Evolutionary conservation across 768 basidiomycete species (phyloP).

Genomic region (Trametes villosa): DNA sequence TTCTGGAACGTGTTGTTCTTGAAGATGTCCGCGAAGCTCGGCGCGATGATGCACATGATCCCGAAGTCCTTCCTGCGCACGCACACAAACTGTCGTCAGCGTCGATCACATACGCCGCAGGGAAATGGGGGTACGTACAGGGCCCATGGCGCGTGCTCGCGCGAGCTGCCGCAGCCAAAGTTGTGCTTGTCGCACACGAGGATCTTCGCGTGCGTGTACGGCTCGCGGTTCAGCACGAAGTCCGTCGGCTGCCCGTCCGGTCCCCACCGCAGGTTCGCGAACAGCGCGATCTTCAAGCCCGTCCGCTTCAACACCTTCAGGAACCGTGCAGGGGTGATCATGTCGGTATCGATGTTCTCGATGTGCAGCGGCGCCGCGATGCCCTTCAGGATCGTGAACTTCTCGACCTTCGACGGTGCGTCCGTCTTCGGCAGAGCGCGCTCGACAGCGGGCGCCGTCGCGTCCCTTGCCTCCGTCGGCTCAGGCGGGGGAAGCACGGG

Average conservation of each 20-base stretch:
- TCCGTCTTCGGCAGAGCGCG: constrained; percentile 33
- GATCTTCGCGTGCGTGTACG: constrained; percentile 55
- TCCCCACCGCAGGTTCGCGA: constrained; percentile 56
- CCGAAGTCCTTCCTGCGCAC: constrained; percentile 57
- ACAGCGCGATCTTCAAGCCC: constrained; percentile 62
- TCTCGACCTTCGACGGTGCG: constrained; percentile 39
- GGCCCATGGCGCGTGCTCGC: constrained; percentile 67
- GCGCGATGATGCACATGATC: constrained; percentile 64
- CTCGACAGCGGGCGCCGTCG: constrained; percentile 1
- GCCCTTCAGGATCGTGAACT: constrained; percentile 54
- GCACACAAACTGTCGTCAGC: background rate
- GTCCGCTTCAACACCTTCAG: constrained; percentile 69
- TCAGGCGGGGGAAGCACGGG: constrained; percentile 47
- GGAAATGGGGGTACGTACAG: constrained; percentile 37
- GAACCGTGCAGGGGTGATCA: constrained; percentile 71
- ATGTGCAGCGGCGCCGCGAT: constrained; percentile 58
- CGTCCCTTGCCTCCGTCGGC: constrained; percentile 30
- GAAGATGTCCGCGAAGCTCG: constrained; percentile 68
- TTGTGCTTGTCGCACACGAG: constrained; percentile 63
- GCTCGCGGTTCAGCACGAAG: constrained; percentile 64
- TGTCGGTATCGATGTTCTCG: constrained; percentile 66
- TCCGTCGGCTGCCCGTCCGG: constrained; percentile 55
- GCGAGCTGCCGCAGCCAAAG: constrained; percentile 65
- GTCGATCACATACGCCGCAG: background rate
- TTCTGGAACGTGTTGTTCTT: constrained; percentile 67